Base-by-base conservation (phyloP, 2,329 filamentous ascomycete species). In the Seiridium unicorne region DNA sequence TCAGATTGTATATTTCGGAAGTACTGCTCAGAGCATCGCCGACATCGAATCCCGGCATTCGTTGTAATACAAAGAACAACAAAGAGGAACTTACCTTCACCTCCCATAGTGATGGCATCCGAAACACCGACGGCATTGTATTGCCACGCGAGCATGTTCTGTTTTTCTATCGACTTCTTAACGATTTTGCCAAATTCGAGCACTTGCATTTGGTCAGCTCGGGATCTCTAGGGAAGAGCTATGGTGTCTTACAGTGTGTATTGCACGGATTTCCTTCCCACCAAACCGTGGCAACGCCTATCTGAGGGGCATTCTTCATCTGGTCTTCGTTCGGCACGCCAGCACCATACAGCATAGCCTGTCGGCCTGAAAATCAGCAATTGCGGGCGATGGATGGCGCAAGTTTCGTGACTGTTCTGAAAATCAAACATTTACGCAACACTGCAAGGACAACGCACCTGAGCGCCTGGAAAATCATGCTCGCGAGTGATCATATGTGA, bases 221-320 rank as follows among this genome's bases (percentile, higher is more conserved):
- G 38, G 38, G n/a, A n/a, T n/a, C n/a, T n/a, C n/a, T n/a, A n/a
- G n/a, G n/a, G n/a, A n/a, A n/a, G n/a, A n/a, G n/a, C n/a, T n/a
- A n/a, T n/a, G n/a, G n/a, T n/a, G n/a, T n/a, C 88, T 77, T 76
- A 91, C 89, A 44, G 38, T 58, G 55, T 2, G 55, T 58, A 26
- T 97, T 97, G 86, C 93, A 97, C 44, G 94, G 92, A 73, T 97
- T 97, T 35, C 94, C 94, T 76, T 97, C 93, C 93, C 93, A 98
- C 93, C 93, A 97, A 4, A 97, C 91, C 4, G 90, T 93, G 6
- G 93, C 90, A 70, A 97, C 87, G 60, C 94, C 94, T 34, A 98
- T 91, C 64, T 98, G 94, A 10, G 94, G 92, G 57, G 90, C 90
- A 60, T 84, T 94, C 77, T 94, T 93, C 91, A 98, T 96, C 70